Percentiles rank a stretch among this genome's conserved stretches.
phyloP scores from a whole-genome alignment of 768 basidiomycete genomes.

The Trametes sanguinea region DNA sequence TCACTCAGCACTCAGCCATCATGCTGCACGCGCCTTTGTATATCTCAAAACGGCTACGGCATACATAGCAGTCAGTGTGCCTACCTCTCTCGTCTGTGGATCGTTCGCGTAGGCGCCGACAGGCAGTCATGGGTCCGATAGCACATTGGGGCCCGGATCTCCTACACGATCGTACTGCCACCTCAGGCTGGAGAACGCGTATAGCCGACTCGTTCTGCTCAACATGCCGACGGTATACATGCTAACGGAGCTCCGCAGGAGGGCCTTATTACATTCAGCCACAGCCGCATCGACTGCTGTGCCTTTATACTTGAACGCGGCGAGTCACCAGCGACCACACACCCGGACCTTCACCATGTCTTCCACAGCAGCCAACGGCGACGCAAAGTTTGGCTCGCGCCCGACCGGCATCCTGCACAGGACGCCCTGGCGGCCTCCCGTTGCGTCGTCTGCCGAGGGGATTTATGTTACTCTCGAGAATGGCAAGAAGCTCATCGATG shows the following conservation, averaged over 20 bases:
- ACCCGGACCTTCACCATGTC: not conserved
- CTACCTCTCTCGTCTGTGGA: too few relatives aligned
- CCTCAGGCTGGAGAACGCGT: not conserved
- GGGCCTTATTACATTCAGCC: not conserved
- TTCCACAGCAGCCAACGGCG: conserved; percentile 9
- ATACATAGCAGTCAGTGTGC: too few relatives aligned
- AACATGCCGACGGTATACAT: conserved; percentile 2
- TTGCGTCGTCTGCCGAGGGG: conserved; percentile 66
- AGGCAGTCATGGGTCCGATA: not conserved
- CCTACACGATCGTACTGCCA: not conserved
- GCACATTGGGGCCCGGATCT: not conserved
- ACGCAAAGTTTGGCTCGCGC: conserved; percentile 14
- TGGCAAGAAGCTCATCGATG: conserved; percentile 73
- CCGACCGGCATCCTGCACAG: conserved; percentile 39
- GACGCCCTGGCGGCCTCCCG: conserved; percentile 72
- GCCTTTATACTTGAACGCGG: too few relatives aligned
- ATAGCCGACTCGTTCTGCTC: not conserved
- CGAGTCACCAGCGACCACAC: not conserved
- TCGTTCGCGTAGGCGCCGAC: too few relatives aligned
- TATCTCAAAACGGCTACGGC: too few relatives aligned
- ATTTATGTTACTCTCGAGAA: conserved; percentile 72
- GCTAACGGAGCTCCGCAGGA: conserved; percentile 15
- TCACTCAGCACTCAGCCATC: too few relatives aligned
- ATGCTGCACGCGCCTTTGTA: too few relatives aligned
- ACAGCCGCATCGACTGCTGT: not conserved